A percentile compares a stretch with the other conserved stretches of the same genome.
phyloP scores from a whole-genome alignment of 768 basidiomycete genomes.

The Rhodotorula babjevae region DNA sequence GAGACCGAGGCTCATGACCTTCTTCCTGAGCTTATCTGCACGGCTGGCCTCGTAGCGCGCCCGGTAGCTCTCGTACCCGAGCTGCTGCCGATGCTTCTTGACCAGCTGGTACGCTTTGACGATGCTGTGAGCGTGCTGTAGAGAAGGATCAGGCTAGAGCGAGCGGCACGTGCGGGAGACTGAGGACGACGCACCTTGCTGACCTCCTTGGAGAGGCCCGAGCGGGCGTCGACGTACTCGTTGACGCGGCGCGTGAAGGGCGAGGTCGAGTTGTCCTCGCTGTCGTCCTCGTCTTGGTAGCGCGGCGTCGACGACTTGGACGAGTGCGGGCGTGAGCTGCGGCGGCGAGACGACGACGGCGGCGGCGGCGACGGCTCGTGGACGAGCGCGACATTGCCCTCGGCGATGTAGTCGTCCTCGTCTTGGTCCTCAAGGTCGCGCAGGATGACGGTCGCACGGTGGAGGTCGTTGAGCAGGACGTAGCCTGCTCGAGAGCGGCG shows the following conservation, averaged over 20 bases:
- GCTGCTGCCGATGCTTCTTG: too few relatives aligned
- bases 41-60: too few relatives aligned
- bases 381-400: not conserved
- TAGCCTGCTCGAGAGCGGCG: too few relatives aligned
- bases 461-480: not conserved
- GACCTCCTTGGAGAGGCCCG: not conserved
- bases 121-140: not conserved
- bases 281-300: not conserved
- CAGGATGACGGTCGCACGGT: not conserved
- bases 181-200: not conserved
- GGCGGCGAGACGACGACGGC: not conserved
- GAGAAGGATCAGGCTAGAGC: too few relatives aligned
- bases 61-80: too few relatives aligned
- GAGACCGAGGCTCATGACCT: not conserved
- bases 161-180: too few relatives aligned
- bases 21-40: not conserved
- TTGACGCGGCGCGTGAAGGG: not conserved
- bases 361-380: not conserved
- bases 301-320: not conserved
- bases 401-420: conserved; percentile 4
- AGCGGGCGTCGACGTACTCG: not conserved
- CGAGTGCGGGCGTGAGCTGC: not conserved
- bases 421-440: not conserved
- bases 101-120: too few relatives aligned
- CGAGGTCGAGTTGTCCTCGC: too few relatives aligned